A percentile compares a stretch with the other conserved stretches of the same genome.
Conservation (phyloP, 495 filamentous ascomycete genomes). For the Penicillium manginii region DNA sequence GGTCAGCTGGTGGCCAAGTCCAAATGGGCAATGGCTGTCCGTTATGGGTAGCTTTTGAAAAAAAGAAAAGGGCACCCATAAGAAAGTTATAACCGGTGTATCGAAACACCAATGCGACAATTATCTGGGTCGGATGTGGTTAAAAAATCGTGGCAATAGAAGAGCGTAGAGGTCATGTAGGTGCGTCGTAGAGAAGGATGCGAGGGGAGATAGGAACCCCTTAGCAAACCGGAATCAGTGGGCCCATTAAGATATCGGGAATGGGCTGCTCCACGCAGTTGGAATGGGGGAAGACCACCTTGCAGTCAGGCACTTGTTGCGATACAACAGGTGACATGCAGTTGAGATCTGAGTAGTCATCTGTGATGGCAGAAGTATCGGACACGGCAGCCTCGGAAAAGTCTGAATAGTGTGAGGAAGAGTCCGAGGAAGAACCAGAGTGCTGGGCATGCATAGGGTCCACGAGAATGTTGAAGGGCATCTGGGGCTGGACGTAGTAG, state of each 20-base stretch:
- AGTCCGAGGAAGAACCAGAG: slow-evolving; percentile 43
- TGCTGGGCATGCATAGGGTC: slow-evolving; percentile 42
- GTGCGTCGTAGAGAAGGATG: slow-evolving; percentile 25
- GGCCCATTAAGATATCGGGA: slow-evolving; percentile 29
- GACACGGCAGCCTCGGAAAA: slow-evolving; percentile 48
- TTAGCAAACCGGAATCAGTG: slow-evolving; percentile 34
- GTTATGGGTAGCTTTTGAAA: slow-evolving; percentile 10
- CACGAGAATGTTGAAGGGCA: slow-evolving; percentile 33
- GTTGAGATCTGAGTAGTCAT: slow-evolving; percentile 46
- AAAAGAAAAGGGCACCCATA: not conserved
- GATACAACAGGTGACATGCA: slow-evolving; percentile 44
- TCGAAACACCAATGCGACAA: not conserved
- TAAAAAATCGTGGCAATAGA: not conserved
- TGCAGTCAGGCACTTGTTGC: slow-evolving; percentile 37
- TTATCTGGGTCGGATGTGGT: not conserved
- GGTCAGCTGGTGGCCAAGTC: slow-evolving; percentile 21
- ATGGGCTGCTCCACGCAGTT: slow-evolving; percentile 33
- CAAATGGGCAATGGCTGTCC: slow-evolving; percentile 12
- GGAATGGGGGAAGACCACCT: slow-evolving; percentile 36
- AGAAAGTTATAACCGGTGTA: not conserved
- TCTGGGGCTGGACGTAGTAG: slow-evolving; percentile 36
- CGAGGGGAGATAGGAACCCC: slow-evolving; percentile 1
- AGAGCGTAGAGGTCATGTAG: slow-evolving; percentile 32
- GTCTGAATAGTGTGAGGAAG: slow-evolving; percentile 45
- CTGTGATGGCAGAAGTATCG: slow-evolving; percentile 46